Evolutionary conservation across 2,329 filamentous ascomycete species (phyloP).

Genomic region (Aspergillus nomiae): DNA sequence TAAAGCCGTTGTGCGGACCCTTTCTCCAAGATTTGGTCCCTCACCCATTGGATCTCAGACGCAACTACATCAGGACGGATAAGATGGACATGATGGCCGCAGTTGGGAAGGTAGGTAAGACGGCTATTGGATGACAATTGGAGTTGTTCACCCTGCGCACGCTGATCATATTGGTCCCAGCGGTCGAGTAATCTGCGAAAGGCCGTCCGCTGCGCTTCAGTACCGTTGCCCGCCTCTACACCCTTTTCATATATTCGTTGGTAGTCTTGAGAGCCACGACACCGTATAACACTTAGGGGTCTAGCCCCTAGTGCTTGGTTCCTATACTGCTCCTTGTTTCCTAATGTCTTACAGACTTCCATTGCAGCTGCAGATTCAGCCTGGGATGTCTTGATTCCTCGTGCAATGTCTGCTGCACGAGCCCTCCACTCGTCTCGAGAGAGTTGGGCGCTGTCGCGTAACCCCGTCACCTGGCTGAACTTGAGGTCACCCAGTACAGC

Average conservation of each 20-base stretch:
- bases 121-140: conserved; percentile 31
- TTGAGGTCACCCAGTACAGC: conserved; percentile 35
- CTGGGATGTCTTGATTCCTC: conserved; percentile 21
- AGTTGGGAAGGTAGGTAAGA: conserved; percentile 35
- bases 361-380: conserved; percentile 25
- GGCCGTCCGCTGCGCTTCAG: conserved; percentile 28
- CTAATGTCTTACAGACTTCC: conserved; percentile 30
- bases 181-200: conserved; percentile 33
- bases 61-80: conserved; percentile 40
- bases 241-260: conserved; percentile 35
- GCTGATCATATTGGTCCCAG: conserved; percentile 30
- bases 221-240: conserved; percentile 37
- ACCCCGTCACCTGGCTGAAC: conserved; percentile 34
- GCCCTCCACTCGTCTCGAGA: conserved; percentile 37
- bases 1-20: neutral
- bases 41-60: conserved; percentile 39
- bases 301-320: conserved; percentile 27
- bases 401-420: conserved; percentile 33
- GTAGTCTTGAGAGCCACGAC: conserved; percentile 35
- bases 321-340: conserved; percentile 34
- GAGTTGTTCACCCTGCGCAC: conserved; percentile 36
- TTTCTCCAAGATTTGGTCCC: conserved; percentile 11
- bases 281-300: conserved; percentile 41
- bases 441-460: conserved; percentile 30
- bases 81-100: conserved; percentile 43